phyloP scores from a whole-genome alignment of 148 eudicot genomes.

The Oxyria digyna region DNA sequence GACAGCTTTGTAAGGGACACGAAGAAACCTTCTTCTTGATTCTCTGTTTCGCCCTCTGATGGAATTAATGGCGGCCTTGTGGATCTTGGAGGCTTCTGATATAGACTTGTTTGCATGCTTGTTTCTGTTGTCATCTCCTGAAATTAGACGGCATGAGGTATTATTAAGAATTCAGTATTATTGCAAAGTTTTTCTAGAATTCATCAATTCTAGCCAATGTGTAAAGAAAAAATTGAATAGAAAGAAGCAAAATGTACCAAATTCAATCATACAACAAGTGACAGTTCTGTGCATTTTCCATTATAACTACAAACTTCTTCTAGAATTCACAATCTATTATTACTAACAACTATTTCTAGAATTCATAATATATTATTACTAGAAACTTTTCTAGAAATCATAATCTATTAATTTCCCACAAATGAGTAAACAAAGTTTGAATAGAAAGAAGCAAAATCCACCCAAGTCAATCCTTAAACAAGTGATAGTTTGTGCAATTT shows the following conservation, averaged over 20 bases:
- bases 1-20: slow-evolving; percentile 55
- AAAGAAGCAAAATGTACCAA: background rate
- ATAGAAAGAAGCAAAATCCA: background rate
- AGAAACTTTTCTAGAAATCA: too few relatives aligned
- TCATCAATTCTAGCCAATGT: too few relatives aligned
- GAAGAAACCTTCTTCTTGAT: slow-evolving; percentile 64
- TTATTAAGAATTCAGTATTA: too few relatives aligned
- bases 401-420: too few relatives aligned
- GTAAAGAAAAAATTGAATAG: too few relatives aligned
- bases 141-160: background rate
- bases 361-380: too few relatives aligned
- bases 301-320: too few relatives aligned
- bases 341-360: too few relatives aligned
- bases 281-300: too few relatives aligned
- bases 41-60: slow-evolving; percentile 54
- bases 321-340: too few relatives aligned
- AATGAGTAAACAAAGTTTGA: too few relatives aligned
- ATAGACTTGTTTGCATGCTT: slow-evolving; percentile 19
- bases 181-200: too few relatives aligned
- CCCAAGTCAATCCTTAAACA: background rate
- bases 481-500: background rate
- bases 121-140: slow-evolving; percentile 16
- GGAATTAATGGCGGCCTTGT: slow-evolving; percentile 74
- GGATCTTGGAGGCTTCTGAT: slow-evolving; percentile 44
- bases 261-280: background rate